These are phyloP conservation scores for Tardiomyces digboiensis DNA, from an alignment of 1,139 yeast genomes.

Conservation along the genomic window DNA sequence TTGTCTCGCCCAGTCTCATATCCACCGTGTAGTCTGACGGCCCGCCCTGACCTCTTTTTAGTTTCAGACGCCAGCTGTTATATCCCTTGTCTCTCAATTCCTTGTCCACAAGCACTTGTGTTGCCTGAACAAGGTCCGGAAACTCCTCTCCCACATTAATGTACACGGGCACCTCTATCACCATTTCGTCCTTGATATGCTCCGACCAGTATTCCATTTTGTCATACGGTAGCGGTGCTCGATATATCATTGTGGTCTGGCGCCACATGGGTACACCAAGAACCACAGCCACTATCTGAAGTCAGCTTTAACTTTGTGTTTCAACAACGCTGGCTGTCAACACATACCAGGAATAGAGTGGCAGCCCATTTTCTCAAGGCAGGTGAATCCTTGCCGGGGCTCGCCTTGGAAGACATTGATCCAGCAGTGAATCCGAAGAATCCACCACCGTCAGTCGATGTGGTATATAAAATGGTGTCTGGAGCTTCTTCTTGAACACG, in stretches of 20 bases:
- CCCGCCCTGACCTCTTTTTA: conserved; percentile 19
- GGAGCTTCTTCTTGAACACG: no score
- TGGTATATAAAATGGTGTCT: no score
- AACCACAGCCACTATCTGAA: conserved; percentile 30
- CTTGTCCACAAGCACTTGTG: conserved; percentile 32
- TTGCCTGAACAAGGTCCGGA: conserved; percentile 36
- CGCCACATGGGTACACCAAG: conserved; percentile 76
- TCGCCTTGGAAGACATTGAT: no score
- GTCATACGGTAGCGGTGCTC: conserved; percentile 62
- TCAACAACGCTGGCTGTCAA: neutral
- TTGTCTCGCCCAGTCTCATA: conserved; percentile 22
- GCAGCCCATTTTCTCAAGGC: neutral
- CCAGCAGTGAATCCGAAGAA: no score
- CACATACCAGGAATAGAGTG: neutral
- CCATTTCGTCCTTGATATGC: conserved; percentile 30
- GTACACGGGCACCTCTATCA: conserved; percentile 48
- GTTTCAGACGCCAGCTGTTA: conserved; percentile 20
- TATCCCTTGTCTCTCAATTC: conserved; percentile 18
- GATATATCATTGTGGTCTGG: conserved; percentile 57
- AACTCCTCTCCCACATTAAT: conserved; percentile 28
- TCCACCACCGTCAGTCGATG: no score
- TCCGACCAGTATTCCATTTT: conserved; percentile 37
- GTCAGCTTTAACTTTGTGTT: neutral
- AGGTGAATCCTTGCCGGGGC: neutral
- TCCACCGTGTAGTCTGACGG: conserved; percentile 21